phyloP scores from a whole-genome alignment of 306 rosid genomes.

The Erythrophleum fordii region DNA sequence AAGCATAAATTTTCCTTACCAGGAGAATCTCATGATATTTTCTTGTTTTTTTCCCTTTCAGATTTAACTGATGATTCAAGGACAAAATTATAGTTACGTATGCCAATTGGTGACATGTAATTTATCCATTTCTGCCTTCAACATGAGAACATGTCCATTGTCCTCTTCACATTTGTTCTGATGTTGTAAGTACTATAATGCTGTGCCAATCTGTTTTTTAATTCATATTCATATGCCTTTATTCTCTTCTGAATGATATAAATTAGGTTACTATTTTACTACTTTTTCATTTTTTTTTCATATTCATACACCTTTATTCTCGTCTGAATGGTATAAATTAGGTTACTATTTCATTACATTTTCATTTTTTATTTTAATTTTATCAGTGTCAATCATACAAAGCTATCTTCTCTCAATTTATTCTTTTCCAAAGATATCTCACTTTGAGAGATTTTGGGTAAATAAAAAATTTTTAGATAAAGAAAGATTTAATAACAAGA shows the following conservation, averaged over 20 bases:
- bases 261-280: background rate
- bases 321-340: background rate
- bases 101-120: constrained; percentile 35
- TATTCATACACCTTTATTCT: background rate
- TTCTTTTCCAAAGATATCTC: background rate
- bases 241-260: constrained; percentile 4
- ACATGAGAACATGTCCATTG: constrained; percentile 32
- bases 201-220: constrained; percentile 24
- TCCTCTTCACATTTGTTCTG: constrained; percentile 49
- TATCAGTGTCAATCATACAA: background rate
- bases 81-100: constrained; percentile 42
- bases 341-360: background rate
- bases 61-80: constrained; percentile 45
- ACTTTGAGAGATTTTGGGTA: background rate
- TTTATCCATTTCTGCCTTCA: constrained; percentile 41
- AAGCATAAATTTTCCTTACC: constrained; percentile 55
- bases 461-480: background rate
- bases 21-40: constrained; percentile 51
- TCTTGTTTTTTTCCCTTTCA: background rate
- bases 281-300: background rate
- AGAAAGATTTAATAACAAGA: background rate
- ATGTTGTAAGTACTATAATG: constrained; percentile 32
- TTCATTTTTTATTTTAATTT: background rate
- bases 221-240: background rate
- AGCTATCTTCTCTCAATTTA: background rate